phyloP scores from a whole-genome alignment of 345 rosid species.

The Lepidium didymum region DNA sequence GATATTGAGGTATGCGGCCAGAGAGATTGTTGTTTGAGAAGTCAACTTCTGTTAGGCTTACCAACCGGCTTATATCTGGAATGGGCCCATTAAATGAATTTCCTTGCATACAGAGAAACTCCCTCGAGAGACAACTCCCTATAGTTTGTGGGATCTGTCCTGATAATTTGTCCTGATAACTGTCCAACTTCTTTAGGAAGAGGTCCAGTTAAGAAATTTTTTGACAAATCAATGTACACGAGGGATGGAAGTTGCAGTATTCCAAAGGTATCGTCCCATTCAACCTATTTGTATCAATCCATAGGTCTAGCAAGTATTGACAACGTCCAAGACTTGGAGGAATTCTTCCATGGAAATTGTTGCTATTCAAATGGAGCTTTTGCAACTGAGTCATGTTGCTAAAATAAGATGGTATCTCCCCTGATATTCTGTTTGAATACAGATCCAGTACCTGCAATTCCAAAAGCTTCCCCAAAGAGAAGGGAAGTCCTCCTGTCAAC shows the following conservation, averaged over 20 bases:
- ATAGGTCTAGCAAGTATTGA: constrained; percentile 19
- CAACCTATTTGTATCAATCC: constrained; percentile 20
- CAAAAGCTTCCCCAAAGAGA: constrained; percentile 21
- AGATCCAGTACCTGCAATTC: constrained; percentile 2
- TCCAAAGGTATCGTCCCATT: constrained; percentile 22
- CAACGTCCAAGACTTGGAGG: constrained; percentile 33
- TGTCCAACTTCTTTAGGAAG: constrained; percentile 24
- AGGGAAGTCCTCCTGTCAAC: constrained; percentile 18
- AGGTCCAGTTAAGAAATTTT: constrained; percentile 4
- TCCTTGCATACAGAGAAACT: constrained; percentile 25
- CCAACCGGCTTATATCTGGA: constrained; percentile 26
- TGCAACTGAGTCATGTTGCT: constrained; percentile 36
- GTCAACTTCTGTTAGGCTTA: constrained; percentile 9
- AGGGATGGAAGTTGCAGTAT: constrained; percentile 16
- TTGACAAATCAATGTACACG: constrained; percentile 12
- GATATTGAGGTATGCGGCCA: constrained; percentile 20
- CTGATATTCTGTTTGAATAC: constrained; percentile 17
- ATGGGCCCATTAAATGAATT: constrained; percentile 21
- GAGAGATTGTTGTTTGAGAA: constrained; percentile 27
- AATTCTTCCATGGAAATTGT: constrained; percentile 32
- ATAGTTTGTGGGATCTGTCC: constrained; percentile 14
- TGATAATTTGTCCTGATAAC: constrained; percentile 14
- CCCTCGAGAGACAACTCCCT: constrained; percentile 18
- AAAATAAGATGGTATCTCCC: constrained; percentile 39
- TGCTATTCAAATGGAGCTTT: constrained; percentile 13